These are phyloP conservation scores for Oropetium thomaeum DNA, from an alignment of 176 grass and related monocot genomes.

Conservation along the genomic window DNA sequence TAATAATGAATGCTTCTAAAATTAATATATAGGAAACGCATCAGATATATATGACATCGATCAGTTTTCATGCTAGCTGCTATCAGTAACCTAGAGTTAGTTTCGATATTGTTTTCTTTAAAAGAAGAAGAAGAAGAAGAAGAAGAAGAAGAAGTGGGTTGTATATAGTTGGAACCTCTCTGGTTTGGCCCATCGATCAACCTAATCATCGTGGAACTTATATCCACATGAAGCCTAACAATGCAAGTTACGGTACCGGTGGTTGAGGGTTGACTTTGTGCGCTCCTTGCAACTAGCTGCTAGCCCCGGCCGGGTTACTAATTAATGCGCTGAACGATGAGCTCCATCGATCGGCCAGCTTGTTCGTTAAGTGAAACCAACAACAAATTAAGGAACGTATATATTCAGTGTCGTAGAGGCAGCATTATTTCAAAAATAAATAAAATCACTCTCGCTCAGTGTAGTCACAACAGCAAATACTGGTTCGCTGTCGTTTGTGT, in stretches of 20 bases:
- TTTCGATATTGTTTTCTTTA: not conserved
- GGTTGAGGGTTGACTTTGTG: conserved; percentile 54
- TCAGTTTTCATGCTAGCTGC: not conserved
- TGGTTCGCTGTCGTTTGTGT: too few relatives aligned
- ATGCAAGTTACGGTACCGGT: conserved; percentile 35
- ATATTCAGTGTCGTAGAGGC: conserved; percentile 19
- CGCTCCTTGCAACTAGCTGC: conserved; percentile 43
- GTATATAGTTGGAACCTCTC: not conserved
- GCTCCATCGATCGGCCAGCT: conserved; percentile 13
- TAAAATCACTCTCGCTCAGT: not conserved
- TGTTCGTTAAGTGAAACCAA: conserved; percentile 7
- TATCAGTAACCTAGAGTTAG: not conserved
- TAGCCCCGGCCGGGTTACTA: too few relatives aligned
- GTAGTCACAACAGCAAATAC: not conserved
- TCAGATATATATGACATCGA: not conserved
- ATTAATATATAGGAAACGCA: not conserved
- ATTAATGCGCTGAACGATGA: conserved; percentile 40
- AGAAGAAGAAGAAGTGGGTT: not conserved
- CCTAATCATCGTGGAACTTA: conserved; percentile 37
- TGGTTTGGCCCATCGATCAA: conserved; percentile 25
- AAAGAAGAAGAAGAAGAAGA: not conserved
- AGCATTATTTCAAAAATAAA: not conserved
- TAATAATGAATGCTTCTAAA: not conserved
- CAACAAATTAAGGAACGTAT: too few relatives aligned
- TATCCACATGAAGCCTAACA: conserved; percentile 1